phyloP scores from a whole-genome alignment of 768 basidiomycete species.

The Lactifluus piperatus region DNA sequence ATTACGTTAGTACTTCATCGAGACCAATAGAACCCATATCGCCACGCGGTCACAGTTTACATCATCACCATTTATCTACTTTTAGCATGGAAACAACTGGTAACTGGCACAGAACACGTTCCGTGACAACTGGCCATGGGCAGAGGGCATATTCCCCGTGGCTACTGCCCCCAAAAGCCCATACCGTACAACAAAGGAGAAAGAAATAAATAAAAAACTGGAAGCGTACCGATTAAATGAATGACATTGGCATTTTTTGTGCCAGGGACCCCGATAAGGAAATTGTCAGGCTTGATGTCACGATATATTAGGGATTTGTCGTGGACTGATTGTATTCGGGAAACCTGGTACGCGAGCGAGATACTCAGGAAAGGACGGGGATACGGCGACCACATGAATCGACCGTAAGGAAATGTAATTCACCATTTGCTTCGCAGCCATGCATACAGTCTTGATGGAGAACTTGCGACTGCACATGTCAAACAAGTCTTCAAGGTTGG shows the following conservation, averaged over 20 bases:
- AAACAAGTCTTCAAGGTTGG: slow-evolving; percentile 94
- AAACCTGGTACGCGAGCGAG: slow-evolving; percentile 48
- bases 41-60: neutral
- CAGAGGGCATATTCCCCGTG: neutral
- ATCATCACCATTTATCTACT: neutral
- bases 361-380: slow-evolving; percentile 10
- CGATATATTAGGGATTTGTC: slow-evolving; percentile 98
- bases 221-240: slow-evolving; percentile 71
- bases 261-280: slow-evolving; percentile 88
- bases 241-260: slow-evolving; percentile 86
- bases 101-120: neutral
- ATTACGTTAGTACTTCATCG: slow-evolving; percentile 12
- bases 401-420: slow-evolving; percentile 24
- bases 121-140: neutral
- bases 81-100: neutral
- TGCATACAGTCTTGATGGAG: slow-evolving; percentile 94
- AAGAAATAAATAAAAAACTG: neutral
- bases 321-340: slow-evolving; percentile 94
- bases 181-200: neutral
- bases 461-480: slow-evolving; percentile 99
- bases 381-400: neutral
- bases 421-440: slow-evolving; percentile 99
- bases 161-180: neutral
- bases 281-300: slow-evolving; percentile 99
- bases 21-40: neutral